Conservation (phyloP, 495 filamentous ascomycete species). For the Cairneyella variabilis region DNA sequence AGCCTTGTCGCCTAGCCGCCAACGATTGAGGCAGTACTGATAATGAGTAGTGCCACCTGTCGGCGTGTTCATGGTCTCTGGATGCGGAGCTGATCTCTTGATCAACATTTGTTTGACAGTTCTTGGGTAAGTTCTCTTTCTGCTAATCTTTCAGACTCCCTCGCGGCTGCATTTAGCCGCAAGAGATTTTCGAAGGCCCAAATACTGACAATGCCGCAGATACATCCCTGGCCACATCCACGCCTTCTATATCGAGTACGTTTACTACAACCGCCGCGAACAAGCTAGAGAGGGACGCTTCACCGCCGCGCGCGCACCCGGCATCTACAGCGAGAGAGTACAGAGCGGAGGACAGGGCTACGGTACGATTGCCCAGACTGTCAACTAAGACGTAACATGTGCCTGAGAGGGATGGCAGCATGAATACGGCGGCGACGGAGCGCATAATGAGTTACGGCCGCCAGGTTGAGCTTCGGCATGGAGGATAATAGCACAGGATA, state of each 20-base stretch:
- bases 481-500: too few species aligned
- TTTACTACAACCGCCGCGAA: constrained; percentile 74
- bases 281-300: constrained; percentile 50
- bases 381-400: background rate
- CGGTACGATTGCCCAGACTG: constrained; percentile 25
- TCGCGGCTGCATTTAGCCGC: background rate
- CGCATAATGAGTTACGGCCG: too few species aligned
- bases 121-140: constrained; percentile 57
- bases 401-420: too few species aligned
- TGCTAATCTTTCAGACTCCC: background rate
- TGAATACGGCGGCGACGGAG: too few species aligned
- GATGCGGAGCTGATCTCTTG: constrained; percentile 80
- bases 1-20: background rate
- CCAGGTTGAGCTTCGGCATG: too few species aligned
- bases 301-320: constrained; percentile 53
- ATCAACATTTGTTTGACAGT: constrained; percentile 93
- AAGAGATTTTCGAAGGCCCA: background rate
- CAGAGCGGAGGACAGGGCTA: constrained; percentile 61
- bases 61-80: constrained; percentile 85
- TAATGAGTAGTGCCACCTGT: constrained; percentile 53
- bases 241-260: constrained; percentile 87
- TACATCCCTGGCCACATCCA: constrained; percentile 82
- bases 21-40: background rate
- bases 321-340: constrained; percentile 76
- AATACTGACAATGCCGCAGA: constrained; percentile 32